A percentile compares a stretch with the other conserved stretches of the same genome.
Evolutionary conservation across 345 rosid species (phyloP).

Genomic region (Noccaea caerulescens): DNA sequence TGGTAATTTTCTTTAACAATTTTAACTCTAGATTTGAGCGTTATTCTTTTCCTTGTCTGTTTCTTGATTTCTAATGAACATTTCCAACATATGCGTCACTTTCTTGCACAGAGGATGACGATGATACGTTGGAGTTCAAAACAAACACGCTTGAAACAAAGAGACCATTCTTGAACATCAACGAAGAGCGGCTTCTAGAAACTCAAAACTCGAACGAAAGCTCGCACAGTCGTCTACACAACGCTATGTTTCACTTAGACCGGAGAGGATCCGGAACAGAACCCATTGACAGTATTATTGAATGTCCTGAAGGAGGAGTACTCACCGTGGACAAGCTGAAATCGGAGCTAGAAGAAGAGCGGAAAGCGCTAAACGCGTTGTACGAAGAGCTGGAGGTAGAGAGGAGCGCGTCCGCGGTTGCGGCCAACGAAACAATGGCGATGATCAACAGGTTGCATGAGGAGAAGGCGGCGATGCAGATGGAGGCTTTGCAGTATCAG

Average conservation of each 20-base stretch:
- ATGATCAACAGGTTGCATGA: constrained; percentile 98
- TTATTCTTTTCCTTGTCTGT: constrained; percentile 4
- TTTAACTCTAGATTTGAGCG: too few species aligned
- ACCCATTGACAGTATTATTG: constrained; percentile 52
- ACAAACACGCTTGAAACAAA: constrained; percentile 45
- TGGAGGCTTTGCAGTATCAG: constrained; percentile 98
- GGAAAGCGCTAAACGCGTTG: constrained; percentile 68
- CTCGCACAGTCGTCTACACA: constrained; percentile 56
- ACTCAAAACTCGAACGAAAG: constrained; percentile 63
- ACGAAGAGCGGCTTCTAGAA: constrained; percentile 69
- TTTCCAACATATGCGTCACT: constrained; percentile 8
- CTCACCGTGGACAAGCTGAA: constrained; percentile 68
- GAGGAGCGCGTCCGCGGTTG: constrained; percentile 90
- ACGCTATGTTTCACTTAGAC: constrained; percentile 58
- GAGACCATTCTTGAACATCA: constrained; percentile 42
- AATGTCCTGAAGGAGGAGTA: constrained; percentile 52
- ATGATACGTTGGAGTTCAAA: constrained; percentile 50
- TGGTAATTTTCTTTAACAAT: constrained; percentile 36
- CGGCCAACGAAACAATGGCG: constrained; percentile 97
- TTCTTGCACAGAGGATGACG: constrained; percentile 46
- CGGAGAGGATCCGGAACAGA: constrained; percentile 61
- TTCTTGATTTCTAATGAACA: constrained; percentile 3
- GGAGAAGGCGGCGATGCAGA: constrained; percentile 98
- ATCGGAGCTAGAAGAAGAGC: constrained; percentile 61
- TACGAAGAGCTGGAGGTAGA: constrained; percentile 92